Base-by-base conservation (phyloP, 148 eudicot genomes). In the Rhododendron henanense region DNA sequence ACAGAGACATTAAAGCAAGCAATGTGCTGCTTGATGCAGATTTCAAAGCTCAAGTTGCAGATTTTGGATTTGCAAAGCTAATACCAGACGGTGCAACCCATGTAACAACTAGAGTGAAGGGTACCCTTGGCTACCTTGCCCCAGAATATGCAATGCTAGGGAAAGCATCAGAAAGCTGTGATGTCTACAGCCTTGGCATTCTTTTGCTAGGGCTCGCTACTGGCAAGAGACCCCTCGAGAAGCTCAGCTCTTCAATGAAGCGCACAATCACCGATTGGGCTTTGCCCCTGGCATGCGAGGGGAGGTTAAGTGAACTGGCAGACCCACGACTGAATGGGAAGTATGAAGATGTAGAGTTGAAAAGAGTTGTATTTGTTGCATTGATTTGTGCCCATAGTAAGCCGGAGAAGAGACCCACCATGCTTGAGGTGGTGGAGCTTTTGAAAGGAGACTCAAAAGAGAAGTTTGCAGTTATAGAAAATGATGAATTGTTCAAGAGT, bases 1-100 rank as follows among this genome's bases (percentile, higher is more conserved):
- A 97, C 89, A 53, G 99, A 86, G 99, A 95, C 90, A 73, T 97
- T 78, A 97, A 97, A 91, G 98, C 98, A 8, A 97, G 98, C 91
- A 97, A 97, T 79, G 93, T 97, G 57, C 84, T 97, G 78, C 94
- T 97, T 16, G 98, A 93, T 65, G 88, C 92, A 5, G 90, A 93
- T 81, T 92, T 92, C 85, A 89, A 90, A 61, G 93, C 96, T 45
- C 86, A 77, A 81, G 94, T 93, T 25, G 93, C 96, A 19, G 96
- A 92, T 89, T 93, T 92, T 55, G 94, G 94, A 65, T 93, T 93
- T 53, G 94, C 96, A 59, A 93, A 81, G 88, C 90, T 92, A 80
- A 86, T 92, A 59, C 96, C 96, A 4, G 93, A 91, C n/a, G 94
- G 92, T 41, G 93, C 90, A 37, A 89, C 94, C 28, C 93, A 92